Percentiles rank a stretch among this genome's conserved stretches.
These are phyloP conservation scores for Nakazawaea ambrosiae DNA, from an alignment of 805 yeast genomes.

Conservation along the genomic window DNA sequence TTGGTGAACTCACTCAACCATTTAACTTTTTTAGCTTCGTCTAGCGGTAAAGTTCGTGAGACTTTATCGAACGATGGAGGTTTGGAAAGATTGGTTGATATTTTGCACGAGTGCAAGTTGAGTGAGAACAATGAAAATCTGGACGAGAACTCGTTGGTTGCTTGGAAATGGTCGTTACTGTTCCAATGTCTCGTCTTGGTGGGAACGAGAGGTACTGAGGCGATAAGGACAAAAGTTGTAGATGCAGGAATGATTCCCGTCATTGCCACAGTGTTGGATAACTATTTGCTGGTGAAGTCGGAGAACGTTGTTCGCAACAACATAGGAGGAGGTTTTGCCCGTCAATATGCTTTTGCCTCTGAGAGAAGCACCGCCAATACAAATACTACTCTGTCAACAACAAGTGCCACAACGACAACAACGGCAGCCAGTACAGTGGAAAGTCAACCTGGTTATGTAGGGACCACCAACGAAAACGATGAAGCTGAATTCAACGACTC, in stretches of 20 bases:
- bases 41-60: conserved; percentile 85
- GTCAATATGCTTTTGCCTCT: neutral
- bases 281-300: conserved; percentile 35
- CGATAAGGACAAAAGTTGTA: conserved; percentile 77
- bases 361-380: neutral
- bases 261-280: conserved; percentile 86
- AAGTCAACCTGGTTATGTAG: neutral
- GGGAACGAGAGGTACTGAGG: conserved; percentile 90
- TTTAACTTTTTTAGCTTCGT: conserved; percentile 77
- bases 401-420: neutral
- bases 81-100: conserved; percentile 77
- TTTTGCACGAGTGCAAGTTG: conserved; percentile 68
- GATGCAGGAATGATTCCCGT: conserved; percentile 90
- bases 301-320: neutral
- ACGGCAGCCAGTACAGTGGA: neutral
- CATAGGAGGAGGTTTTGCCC: too few relatives aligned
- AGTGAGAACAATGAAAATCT: conserved; percentile 19
- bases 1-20: conserved; percentile 88
- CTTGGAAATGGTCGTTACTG: conserved; percentile 97
- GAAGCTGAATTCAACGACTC: neutral
- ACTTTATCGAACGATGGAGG: conserved; percentile 90
- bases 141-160: conserved; percentile 46
- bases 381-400: neutral
- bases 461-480: neutral
- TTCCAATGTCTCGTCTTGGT: conserved; percentile 87